Evolutionary conservation across 192 early-diverging fungal genomes (phyloP), one percentile per base, ranked within the genome.

Genomic region (Coemansia sp.): DNA sequence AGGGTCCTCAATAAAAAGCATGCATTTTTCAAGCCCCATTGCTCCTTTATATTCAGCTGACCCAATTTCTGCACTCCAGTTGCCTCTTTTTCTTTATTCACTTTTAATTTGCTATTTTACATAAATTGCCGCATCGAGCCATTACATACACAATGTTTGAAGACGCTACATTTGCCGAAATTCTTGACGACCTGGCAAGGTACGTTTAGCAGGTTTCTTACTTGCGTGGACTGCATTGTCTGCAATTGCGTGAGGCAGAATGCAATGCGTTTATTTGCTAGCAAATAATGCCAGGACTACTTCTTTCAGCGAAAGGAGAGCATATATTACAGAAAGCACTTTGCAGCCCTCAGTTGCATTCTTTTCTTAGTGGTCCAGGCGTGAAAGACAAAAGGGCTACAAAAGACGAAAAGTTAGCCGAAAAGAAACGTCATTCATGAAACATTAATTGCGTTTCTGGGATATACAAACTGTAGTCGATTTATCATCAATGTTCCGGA

Each of bases 401-500:
- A 43, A 43, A 43, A n/a, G 41, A 13, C 41, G 32, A 43, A 43
- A 43, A 43, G 41, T 43, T 43, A 43, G 41, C 41, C 32, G 8
- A 32, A 32, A 7, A 20, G 47, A 19, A 16, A 22, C 53, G 53
- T 54, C 53, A 54, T 22, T 14, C 26, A 49, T 49, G 47, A n/a
- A 9, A 19, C 47, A 49, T 49, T 49, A 49, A 49, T 49, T 54
- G 14, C 14, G 29, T 14, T 29, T 54, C 53, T 54, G n/a, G 29
- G 53, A 54, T 53, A 13, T 13, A 24, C 20, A 29, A 13, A 7
- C 18, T 66, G 51, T 80, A 80, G 77, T 76, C 95, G 97, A n/a
- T 98, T 98, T 82, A 96, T 98, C 62, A 94, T 98, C 76, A 98
- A 98, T 75, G 89, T 98, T 7, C 97, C 97, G 9, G 88, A 94